phyloP scores from a whole-genome alignment of 257 asterid species.

The Forsythia viridissima region DNA sequence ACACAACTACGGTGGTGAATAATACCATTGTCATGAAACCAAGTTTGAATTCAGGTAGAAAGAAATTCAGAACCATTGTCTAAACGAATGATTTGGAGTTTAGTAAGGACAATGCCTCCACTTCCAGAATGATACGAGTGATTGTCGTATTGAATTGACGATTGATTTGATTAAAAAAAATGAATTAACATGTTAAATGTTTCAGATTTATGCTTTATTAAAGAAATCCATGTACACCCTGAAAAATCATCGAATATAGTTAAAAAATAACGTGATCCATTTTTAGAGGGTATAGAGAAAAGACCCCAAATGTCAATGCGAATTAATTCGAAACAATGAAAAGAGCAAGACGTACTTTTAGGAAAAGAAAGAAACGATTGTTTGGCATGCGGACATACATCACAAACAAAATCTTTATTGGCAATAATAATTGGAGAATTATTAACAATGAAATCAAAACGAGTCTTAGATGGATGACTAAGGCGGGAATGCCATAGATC shows the following conservation, averaged over 20 bases:
- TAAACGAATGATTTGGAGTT: background rate
- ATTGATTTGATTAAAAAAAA: background rate
- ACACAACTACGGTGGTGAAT: slow-evolving; percentile 8
- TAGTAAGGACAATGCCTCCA: background rate
- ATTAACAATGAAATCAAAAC: background rate
- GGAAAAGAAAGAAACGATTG: background rate
- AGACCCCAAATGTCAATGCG: slow-evolving; percentile 19
- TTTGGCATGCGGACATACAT: slow-evolving; percentile 8
- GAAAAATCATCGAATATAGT: slow-evolving; percentile 8
- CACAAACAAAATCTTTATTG: background rate
- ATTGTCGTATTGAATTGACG: background rate
- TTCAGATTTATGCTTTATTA: slow-evolving; percentile 13
- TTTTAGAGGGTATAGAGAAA: background rate
- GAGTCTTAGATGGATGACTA: background rate
- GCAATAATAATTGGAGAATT: background rate
- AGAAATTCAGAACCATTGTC: background rate
- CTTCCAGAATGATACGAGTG: background rate
- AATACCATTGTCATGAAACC: slow-evolving; percentile 3
- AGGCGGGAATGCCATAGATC: background rate
- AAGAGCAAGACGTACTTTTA: background rate
- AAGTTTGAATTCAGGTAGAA: background rate
- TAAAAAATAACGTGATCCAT: slow-evolving; percentile 9
- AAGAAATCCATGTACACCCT: background rate
- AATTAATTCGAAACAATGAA: slow-evolving; percentile 5
- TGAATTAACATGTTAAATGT: background rate